Base-by-base conservation (phyloP, 352 stramenopile genomes). In the Globisporangium barbulae region DNA sequence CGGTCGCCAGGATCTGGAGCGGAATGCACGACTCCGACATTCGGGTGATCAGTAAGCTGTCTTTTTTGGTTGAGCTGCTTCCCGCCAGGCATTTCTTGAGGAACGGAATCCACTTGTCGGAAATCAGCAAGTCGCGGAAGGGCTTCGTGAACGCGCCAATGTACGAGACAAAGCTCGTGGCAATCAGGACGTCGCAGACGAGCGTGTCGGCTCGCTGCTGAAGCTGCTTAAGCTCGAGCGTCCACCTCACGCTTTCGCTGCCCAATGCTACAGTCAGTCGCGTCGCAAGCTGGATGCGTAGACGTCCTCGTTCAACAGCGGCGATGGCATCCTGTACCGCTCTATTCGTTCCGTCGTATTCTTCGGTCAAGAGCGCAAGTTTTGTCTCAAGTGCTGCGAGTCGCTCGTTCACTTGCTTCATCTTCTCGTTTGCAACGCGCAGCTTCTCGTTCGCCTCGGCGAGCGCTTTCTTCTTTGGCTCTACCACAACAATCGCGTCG, bases 111-210 rank as follows among this genome's bases (percentile, higher is more conserved):
- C 96, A 98, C 41, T 94, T 86, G 0, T 92, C 69, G 2, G 71
- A 65, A 47, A 98, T 75, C 15, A 98, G 73, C 3, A 82, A 48
- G 50, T 98, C 90, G 13, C 94, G 85, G 65, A 96, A 98, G 0
- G 79, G 72, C 54, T 98, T 98, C 2, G 93, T 98, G 64, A 98
- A 98, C 2, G 92, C 90, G 9, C 93, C 94, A n/a, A 93, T 79
- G 48, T 98, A 98, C 25, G 88, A 97, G 31, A 98, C 93, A 58
- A 98, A 98, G 19, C 91, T 94, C 8, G 90, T 83, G 33, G 90
- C 91, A 3, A 98, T 65, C 4, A 98, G 67, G 44, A 97, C 89
- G 59, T 98, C 93, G 28, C 91, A 93, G 0, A 94, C 83, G 13
- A 98, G 69, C 31, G 91, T 77, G 17, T 92, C 76, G 7, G 84